phyloP scores from a whole-genome alignment of 2,329 filamentous ascomycete species.

The Diaporthe helianthi region DNA sequence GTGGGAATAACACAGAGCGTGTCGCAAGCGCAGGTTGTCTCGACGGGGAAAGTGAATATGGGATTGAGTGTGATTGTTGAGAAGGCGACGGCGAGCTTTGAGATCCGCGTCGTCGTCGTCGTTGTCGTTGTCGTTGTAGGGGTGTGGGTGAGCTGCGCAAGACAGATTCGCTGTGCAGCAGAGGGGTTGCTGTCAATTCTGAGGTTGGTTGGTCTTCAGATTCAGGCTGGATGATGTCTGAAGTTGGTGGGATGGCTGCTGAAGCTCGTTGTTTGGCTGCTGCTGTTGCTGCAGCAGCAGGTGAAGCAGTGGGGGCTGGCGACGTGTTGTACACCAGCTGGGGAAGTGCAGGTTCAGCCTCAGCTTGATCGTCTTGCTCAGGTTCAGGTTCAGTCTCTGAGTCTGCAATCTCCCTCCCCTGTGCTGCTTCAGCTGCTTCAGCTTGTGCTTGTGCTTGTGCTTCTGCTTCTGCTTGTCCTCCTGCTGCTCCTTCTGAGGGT shows the following conservation, averaged over 20 bases:
- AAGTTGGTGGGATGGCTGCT: slow-evolving; percentile 1
- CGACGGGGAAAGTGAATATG: neutral
- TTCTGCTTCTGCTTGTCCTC: neutral
- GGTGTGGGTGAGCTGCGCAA: slow-evolving; percentile 16
- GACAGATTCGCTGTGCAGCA: neutral
- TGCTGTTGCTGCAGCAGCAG: slow-evolving; percentile 8
- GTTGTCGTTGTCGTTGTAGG: neutral
- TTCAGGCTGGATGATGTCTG: slow-evolving; percentile 19
- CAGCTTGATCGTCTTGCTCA: neutral
- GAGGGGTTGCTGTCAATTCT: slow-evolving; percentile 17
- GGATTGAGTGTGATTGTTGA: slow-evolving; percentile 24
- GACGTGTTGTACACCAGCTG: neutral
- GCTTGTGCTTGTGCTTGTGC: too few species aligned
- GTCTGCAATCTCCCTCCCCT: slow-evolving; percentile 10
- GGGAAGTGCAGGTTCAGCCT: slow-evolving; percentile 12
- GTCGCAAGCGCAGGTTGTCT: slow-evolving; percentile 14
- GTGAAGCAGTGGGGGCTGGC: slow-evolving; percentile 1
- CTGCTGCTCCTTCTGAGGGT: neutral
- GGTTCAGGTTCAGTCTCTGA: neutral
- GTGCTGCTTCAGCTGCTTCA: neutral
- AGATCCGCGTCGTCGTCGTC: neutral
- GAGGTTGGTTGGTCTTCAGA: slow-evolving; percentile 10
- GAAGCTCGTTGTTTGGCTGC: slow-evolving; percentile 6
- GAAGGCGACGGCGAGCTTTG: slow-evolving; percentile 21
- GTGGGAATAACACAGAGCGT: slow-evolving; percentile 20